Evolutionary conservation across 2,329 filamentous ascomycete genomes (phyloP).

Genomic region (Cladosporium halotolerans): DNA sequence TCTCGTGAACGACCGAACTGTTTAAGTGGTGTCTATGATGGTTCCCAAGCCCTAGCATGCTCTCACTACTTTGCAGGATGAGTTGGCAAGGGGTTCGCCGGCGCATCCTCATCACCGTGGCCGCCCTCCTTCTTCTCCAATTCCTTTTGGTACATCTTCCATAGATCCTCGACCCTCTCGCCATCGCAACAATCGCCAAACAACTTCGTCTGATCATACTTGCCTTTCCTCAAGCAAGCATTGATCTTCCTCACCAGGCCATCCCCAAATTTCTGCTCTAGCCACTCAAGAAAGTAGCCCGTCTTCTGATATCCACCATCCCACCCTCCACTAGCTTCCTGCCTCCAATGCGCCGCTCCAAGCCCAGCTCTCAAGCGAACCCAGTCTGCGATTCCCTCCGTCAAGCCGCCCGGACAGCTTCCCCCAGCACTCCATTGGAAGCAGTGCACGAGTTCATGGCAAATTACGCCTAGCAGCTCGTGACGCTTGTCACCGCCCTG

Average conservation of each 20-base stretch:
- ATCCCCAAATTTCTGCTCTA: constrained; percentile 59
- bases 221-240: constrained; percentile 55
- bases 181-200: constrained; percentile 39
- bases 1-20: too few species aligned
- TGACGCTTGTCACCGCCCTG: constrained; percentile 39
- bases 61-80: constrained; percentile 4
- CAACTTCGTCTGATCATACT: constrained; percentile 54
- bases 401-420: constrained; percentile 60
- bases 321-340: constrained; percentile 58
- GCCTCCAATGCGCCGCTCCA: constrained; percentile 77
- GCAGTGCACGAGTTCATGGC: constrained; percentile 92
- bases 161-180: constrained; percentile 60
- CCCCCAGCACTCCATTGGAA: constrained; percentile 69
- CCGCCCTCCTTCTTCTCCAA: constrained; percentile 30
- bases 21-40: too few species aligned
- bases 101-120: neutral
- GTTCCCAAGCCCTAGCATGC: neutral
- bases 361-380: constrained; percentile 70
- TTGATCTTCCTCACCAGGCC: constrained; percentile 54
- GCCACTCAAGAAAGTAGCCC: constrained; percentile 81
- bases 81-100: constrained; percentile 7
- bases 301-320: constrained; percentile 86
- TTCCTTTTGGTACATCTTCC: constrained; percentile 61
- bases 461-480: constrained; percentile 74
- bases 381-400: constrained; percentile 92